phyloP scores from a whole-genome alignment of 352 stramenopile species.

The Pythium myriotylum region DNA sequence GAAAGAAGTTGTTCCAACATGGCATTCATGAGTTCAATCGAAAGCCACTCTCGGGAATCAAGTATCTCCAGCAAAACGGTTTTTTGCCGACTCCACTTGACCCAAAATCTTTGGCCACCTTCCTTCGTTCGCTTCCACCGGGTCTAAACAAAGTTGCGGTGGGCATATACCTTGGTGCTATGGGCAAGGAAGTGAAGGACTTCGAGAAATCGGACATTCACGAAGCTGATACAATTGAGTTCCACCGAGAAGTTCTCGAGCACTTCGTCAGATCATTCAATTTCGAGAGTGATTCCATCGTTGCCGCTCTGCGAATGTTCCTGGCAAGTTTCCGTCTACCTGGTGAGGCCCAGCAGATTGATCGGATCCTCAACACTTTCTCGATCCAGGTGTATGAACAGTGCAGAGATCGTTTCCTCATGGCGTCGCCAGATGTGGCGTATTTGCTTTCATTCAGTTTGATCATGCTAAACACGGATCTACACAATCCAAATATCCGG shows the following conservation, averaged over 20 bases:
- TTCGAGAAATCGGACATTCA: constrained; percentile 78
- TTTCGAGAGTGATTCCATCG: constrained; percentile 76
- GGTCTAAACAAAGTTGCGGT: constrained; percentile 85
- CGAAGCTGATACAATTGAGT: constrained; percentile 82
- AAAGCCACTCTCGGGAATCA: constrained; percentile 89
- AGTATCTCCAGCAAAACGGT: constrained; percentile 75
- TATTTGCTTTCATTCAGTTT: constrained; percentile 90
- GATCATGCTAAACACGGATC: constrained; percentile 90
- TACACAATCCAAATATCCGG: constrained; percentile 87
- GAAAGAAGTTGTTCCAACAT: constrained; percentile 84
- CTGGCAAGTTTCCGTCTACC: constrained; percentile 84
- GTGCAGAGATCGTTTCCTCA: constrained; percentile 81
- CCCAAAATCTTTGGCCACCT: constrained; percentile 79
- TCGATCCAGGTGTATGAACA: constrained; percentile 84
- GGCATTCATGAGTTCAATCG: constrained; percentile 95
- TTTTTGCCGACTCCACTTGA: constrained; percentile 83
- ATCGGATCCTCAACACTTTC: constrained; percentile 88
- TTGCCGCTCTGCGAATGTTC: constrained; percentile 81
- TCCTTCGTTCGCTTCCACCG: constrained; percentile 80
- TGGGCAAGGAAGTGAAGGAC: constrained; percentile 77
- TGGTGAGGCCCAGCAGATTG: constrained; percentile 88
- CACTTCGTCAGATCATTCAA: constrained; percentile 83
- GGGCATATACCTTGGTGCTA: constrained; percentile 83
- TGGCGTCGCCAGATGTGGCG: constrained; percentile 87
- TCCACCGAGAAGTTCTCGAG: constrained; percentile 75